Evolutionary conservation across 2,329 filamentous ascomycete genomes (phyloP).

Genomic region (Rutstroemia sp.): DNA sequence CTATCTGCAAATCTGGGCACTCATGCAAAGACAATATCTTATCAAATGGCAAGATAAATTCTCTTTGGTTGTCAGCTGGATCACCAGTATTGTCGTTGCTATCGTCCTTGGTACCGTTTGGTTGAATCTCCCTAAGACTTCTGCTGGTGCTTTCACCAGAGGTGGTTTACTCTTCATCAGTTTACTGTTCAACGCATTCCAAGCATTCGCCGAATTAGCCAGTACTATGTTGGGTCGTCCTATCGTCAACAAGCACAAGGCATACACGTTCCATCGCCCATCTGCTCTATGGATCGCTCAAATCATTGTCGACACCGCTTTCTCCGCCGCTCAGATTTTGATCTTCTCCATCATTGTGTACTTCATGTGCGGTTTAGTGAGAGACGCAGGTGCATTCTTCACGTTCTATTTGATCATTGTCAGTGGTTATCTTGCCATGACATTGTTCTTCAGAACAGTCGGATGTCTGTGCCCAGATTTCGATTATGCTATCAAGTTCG

Average conservation of each 20-base stretch:
- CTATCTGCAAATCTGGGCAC: constrained; percentile 71
- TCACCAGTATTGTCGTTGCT: constrained; percentile 62
- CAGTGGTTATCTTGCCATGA: constrained; percentile 64
- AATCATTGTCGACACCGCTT: constrained; percentile 70
- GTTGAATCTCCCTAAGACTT: constrained; percentile 58
- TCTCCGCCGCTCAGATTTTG: constrained; percentile 62
- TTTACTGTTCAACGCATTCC: constrained; percentile 80
- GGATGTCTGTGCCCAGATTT: constrained; percentile 73
- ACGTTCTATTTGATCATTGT: constrained; percentile 67
- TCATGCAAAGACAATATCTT: constrained; percentile 77
- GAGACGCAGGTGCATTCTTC: constrained; percentile 71
- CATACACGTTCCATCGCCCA: constrained; percentile 76
- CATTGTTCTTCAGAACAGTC: constrained; percentile 68
- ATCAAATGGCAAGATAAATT: constrained; percentile 84
- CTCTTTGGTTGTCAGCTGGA: constrained; percentile 66
- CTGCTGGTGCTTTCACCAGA: constrained; percentile 67
- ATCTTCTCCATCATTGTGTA: constrained; percentile 71
- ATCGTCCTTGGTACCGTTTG: constrained; percentile 77
- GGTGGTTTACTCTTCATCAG: constrained; percentile 76
- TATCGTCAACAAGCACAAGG: constrained; percentile 77
- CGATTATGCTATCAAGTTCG: constrained; percentile 78
- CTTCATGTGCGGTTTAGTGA: constrained; percentile 64
- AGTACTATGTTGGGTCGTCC: constrained; percentile 68
- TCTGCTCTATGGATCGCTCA: constrained; percentile 79
- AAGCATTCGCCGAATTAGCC: constrained; percentile 72